Percentiles rank a stretch among this genome's conserved stretches.
Evolutionary conservation across 75 land plant species (phyloP).

Genomic region (Pinus tabuliformis): DNA sequence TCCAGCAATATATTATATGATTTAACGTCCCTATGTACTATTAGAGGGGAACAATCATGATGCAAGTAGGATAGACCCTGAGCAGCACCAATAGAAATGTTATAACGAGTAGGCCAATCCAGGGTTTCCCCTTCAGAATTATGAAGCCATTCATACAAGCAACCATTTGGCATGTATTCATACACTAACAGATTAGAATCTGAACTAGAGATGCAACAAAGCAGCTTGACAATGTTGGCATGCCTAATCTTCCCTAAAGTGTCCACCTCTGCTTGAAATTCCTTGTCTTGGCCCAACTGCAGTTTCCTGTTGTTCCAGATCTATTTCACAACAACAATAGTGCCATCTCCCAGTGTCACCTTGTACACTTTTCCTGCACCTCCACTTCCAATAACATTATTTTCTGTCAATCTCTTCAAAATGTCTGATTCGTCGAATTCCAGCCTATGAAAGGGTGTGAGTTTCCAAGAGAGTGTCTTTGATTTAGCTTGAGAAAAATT

Average conservation of each 20-base stretch:
- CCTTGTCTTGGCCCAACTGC: constrained; percentile 19
- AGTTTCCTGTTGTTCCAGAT: constrained; percentile 13
- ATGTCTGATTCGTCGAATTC: constrained; percentile 52
- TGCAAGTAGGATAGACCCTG: constrained; percentile 74
- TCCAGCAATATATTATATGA: constrained; percentile 70
- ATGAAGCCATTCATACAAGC: constrained; percentile 64
- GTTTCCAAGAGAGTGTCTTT: constrained; percentile 45
- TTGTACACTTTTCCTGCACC: constrained; percentile 75
- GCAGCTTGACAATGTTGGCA: constrained; percentile 71
- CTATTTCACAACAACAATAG: constrained; percentile 58
- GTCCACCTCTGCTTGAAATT: constrained; percentile 58
- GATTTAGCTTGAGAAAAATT: constrained; percentile 4
- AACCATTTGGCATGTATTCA: constrained; percentile 79
- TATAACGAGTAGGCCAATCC: constrained; percentile 51
- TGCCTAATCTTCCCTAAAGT: constrained; percentile 70
- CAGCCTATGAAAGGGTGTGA: constrained; percentile 72
- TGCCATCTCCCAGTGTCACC: constrained; percentile 45
- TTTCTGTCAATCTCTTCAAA: constrained; percentile 41
- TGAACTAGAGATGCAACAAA: constrained; percentile 68
- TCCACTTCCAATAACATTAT: constrained; percentile 69
- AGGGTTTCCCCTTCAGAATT: constrained; percentile 13
- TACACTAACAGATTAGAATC: constrained; percentile 66
- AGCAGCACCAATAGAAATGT: constrained; percentile 52
- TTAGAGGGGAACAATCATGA: constrained; percentile 53
- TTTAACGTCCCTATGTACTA: constrained; percentile 72